Conservation (phyloP, 2,329 filamentous ascomycete species). For the Septoria petroselini region DNA sequence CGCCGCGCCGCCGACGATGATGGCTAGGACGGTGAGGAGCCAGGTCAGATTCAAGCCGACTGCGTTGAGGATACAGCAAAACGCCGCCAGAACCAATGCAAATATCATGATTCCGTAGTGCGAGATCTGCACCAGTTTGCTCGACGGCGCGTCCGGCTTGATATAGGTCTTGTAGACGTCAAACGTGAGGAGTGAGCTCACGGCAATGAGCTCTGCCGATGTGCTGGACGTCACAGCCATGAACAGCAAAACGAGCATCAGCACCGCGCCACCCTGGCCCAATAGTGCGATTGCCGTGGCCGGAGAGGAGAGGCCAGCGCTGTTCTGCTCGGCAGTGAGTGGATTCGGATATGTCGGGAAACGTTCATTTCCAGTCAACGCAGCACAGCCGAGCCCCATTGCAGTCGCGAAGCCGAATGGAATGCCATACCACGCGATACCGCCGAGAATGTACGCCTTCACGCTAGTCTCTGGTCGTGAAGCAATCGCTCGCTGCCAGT, state of each 20-base stretch:
- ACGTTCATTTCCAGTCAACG: slow-evolving; percentile 43
- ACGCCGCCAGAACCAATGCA: slow-evolving; percentile 42
- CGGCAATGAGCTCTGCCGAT: slow-evolving; percentile 40
- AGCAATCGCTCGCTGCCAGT: slow-evolving; percentile 49
- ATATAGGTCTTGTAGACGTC: slow-evolving; percentile 48
- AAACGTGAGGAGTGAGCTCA: slow-evolving; percentile 41
- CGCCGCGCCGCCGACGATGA: slow-evolving; percentile 45
- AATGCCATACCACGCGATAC: slow-evolving; percentile 50
- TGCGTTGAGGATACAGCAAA: slow-evolving; percentile 40
- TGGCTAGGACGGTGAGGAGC: slow-evolving; percentile 42
- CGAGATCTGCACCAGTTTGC: slow-evolving; percentile 41
- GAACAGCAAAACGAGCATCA: slow-evolving; percentile 36
- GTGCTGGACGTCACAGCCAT: slow-evolving; percentile 37
- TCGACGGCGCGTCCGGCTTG: slow-evolving; percentile 38
- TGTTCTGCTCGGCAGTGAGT: slow-evolving; percentile 30
- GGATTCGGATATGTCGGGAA: slow-evolving; percentile 46
- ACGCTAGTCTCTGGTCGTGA: slow-evolving; percentile 41
- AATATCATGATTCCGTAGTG: slow-evolving; percentile 44
- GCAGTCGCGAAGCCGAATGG: slow-evolving; percentile 50
- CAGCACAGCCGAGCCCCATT: slow-evolving; percentile 47
- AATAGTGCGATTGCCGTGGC: slow-evolving; percentile 35
- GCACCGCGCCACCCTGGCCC: slow-evolving; percentile 34
- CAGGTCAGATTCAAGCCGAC: slow-evolving; percentile 44
- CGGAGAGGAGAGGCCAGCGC: slow-evolving; percentile 35
- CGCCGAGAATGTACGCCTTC: slow-evolving; percentile 42